A percentile compares a stretch with the other conserved stretches of the same genome.
Evolutionary conservation across 306 rosid genomes (phyloP).

Genomic region (Ammopiptanthus mongolicus): DNA sequence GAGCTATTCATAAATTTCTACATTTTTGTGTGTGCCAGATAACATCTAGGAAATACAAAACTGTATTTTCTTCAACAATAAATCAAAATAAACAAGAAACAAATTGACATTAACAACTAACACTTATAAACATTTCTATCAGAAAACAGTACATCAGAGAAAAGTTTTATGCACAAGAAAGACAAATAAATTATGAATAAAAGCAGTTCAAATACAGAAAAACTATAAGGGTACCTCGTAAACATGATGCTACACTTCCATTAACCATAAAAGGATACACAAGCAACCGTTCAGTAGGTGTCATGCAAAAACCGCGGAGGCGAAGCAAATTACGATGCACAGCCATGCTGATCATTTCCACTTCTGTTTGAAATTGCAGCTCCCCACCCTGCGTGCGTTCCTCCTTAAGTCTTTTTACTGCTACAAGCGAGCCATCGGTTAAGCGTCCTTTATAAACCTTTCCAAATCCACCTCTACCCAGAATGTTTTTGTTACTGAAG

Average conservation of each 20-base stretch:
- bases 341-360: conserved; percentile 96
- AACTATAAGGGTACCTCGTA: conserved; percentile 57
- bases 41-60: background rate
- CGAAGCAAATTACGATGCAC: conserved; percentile 96
- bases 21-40: background rate
- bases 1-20: conserved; percentile 8
- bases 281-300: conserved; percentile 92
- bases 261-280: conserved; percentile 91
- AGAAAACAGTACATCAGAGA: background rate
- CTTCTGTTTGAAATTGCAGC: conserved; percentile 94
- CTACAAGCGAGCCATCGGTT: conserved; percentile 86
- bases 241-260: conserved; percentile 96
- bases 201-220: background rate
- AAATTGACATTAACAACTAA: background rate
- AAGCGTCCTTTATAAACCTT: conserved; percentile 93
- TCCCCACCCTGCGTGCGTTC: conserved; percentile 87
- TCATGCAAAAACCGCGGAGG: conserved; percentile 91
- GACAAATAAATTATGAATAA: conserved; percentile 5
- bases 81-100: background rate
- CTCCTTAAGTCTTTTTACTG: conserved; percentile 92
- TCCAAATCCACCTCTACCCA: conserved; percentile 97
- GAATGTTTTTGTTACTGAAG: conserved; percentile 71
- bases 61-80: background rate
- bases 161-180: background rate
- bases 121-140: background rate